phyloP scores from a whole-genome alignment of 768 basidiomycete species.

The Russula sp. region DNA sequence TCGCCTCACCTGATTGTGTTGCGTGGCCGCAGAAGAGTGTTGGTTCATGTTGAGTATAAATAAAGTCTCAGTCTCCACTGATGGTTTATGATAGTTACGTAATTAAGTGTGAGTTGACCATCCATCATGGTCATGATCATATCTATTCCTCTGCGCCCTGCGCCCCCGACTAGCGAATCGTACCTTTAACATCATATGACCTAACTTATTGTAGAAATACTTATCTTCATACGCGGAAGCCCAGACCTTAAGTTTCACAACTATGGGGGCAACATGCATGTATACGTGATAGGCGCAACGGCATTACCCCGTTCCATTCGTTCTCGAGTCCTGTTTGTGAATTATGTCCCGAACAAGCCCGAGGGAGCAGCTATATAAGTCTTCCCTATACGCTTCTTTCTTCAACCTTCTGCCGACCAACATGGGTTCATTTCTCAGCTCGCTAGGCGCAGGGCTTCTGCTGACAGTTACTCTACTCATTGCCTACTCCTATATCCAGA shows the following conservation, averaged over 20 bases:
- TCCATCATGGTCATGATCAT: no score
- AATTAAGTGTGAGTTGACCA: no score
- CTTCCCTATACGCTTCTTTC: neutral
- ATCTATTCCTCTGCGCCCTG: neutral
- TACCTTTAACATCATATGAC: neutral
- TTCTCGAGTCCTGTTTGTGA: no score
- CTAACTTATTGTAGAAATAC: neutral
- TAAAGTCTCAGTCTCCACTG: no score
- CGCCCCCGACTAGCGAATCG: no score
- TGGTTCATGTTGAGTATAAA: no score
- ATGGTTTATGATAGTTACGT: no score
- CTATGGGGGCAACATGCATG: neutral
- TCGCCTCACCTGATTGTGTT: no score
- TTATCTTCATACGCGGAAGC: neutral
- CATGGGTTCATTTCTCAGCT: constrained; percentile 12
- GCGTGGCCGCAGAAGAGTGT: no score
- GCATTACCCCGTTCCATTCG: neutral
- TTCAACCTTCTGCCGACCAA: neutral
- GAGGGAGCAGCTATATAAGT: neutral
- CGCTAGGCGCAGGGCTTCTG: constrained; percentile 1
- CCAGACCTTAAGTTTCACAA: neutral
- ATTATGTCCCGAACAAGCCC: neutral
- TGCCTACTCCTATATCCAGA: constrained; percentile 14
- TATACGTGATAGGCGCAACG: neutral
- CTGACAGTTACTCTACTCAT: constrained; percentile 3